A percentile compares a stretch with the other conserved stretches of the same genome.
Conservation (phyloP, 2,329 filamentous ascomycete genomes). For the Sodiomyces alkalinus region DNA sequence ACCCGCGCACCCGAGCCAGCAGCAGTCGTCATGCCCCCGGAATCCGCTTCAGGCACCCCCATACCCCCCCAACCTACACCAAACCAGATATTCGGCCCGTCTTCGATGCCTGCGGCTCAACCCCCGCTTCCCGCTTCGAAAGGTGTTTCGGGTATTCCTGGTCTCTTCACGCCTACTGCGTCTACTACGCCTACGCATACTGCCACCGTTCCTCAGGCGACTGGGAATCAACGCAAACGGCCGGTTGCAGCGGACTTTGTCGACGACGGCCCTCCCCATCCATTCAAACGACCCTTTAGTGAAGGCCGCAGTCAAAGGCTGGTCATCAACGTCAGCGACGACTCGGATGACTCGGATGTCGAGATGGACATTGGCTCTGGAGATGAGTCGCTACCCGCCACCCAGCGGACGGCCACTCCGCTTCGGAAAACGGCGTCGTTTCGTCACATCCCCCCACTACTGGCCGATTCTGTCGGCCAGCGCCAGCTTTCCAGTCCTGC, state of each 20-base stretch:
- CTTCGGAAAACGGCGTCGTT: constrained; percentile 21
- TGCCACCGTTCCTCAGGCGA: constrained; percentile 6
- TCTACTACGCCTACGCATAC: constrained; percentile 12
- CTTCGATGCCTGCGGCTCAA: not conserved
- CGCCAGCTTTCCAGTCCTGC: constrained; percentile 26
- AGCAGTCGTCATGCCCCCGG: not conserved
- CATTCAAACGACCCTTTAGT: constrained; percentile 46
- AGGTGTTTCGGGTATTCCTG: not conserved
- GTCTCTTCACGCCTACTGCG: not conserved
- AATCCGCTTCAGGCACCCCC: not conserved
- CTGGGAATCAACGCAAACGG: constrained; percentile 23
- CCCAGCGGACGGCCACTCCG: constrained; percentile 15
- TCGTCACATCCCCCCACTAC: constrained; percentile 28
- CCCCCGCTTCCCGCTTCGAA: no score
- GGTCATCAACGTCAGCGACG: constrained; percentile 76
- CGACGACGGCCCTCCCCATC: constrained; percentile 26
- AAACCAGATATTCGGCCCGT: not conserved
- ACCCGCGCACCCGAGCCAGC: no score
- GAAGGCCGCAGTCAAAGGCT: constrained; percentile 46
- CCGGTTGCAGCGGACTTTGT: constrained; percentile 56
- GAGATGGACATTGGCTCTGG: constrained; percentile 53
- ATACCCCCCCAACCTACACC: not conserved
- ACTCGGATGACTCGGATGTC: constrained; percentile 43
- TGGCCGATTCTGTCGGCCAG: constrained; percentile 22
- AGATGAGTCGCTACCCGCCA: constrained; percentile 22